Conservation (phyloP, 1,284 basidiomycete genomes). For the Sporisorium scitamineum region DNA sequence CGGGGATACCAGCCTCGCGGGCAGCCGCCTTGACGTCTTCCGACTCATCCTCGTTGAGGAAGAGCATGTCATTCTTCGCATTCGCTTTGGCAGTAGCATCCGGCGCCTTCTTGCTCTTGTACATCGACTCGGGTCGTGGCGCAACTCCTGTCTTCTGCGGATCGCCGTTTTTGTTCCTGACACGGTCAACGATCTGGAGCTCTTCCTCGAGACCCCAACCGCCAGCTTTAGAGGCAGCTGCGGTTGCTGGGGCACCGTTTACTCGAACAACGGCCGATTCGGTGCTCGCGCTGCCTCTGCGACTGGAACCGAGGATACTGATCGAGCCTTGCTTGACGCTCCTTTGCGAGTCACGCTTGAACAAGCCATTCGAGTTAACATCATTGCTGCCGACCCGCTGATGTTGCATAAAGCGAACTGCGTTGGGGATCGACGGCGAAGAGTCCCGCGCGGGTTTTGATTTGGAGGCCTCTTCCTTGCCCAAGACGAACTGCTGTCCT, state of each 20-base stretch:
- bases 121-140: conserved; percentile 25
- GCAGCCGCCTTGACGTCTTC: conserved; percentile 48
- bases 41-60: conserved; percentile 39
- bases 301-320: conserved; percentile 4
- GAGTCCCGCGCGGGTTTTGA: conserved; percentile 8
- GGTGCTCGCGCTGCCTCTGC: conserved; percentile 10
- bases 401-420: conserved; percentile 41
- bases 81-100: no score
- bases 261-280: not conserved
- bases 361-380: not conserved
- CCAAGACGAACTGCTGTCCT: conserved; percentile 43
- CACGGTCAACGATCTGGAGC: conserved; percentile 38
- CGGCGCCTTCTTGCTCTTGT: conserved; percentile 23
- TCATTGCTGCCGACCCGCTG: conserved; percentile 10
- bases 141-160: conserved; percentile 2
- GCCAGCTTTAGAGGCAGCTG: not conserved
- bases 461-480: conserved; percentile 20
- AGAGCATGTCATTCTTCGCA: conserved; percentile 33
- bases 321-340: conserved; percentile 13
- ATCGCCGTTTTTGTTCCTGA: conserved; percentile 9
- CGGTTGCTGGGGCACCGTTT: not conserved
- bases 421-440: conserved; percentile 42
- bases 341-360: conserved; percentile 18
- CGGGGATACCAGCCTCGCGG: conserved; percentile 45
- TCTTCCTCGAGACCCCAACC: conserved; percentile 49